Percentiles rank a stretch among this genome's conserved stretches.
These are phyloP conservation scores for Aspergillus quadrilineatus DNA, from an alignment of 2,329 filamentous ascomycete genomes.

Conservation along the genomic window DNA sequence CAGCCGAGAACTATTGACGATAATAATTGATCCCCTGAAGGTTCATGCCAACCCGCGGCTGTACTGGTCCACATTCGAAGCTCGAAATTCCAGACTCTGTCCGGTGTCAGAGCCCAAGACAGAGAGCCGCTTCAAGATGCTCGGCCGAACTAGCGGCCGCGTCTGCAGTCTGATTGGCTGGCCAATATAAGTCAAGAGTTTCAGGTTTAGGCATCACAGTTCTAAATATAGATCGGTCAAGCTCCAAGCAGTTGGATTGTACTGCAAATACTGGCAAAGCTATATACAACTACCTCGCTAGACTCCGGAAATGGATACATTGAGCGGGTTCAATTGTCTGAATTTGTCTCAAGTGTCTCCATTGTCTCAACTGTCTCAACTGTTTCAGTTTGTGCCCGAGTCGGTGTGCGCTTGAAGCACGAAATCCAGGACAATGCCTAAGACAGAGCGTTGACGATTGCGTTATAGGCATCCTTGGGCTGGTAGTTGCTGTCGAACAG, in stretches of 20 bases:
- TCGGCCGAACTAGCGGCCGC: not conserved
- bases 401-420: no score
- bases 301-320: no score
- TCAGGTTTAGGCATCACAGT: not conserved
- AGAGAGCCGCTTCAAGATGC: not conserved
- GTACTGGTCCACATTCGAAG: not conserved
- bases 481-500: conserved; percentile 44
- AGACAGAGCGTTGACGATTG: conserved; percentile 17
- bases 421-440: not conserved
- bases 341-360: no score
- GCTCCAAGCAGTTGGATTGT: not conserved
- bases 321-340: no score
- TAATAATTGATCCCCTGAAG: not conserved
- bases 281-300: no score
- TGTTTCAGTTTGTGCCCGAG: no score
- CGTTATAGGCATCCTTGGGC: conserved; percentile 44
- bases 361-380: no score
- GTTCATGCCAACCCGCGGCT: not conserved
- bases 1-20: not conserved
- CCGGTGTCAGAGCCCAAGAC: not conserved
- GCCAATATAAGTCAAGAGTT: not conserved
- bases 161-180: not conserved
- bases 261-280: no score
- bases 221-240: not conserved
- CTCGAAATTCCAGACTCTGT: not conserved